Evolutionary conservation across 352 stramenopile genomes (phyloP).

Genomic region (Phytopythium kandeliae): DNA sequence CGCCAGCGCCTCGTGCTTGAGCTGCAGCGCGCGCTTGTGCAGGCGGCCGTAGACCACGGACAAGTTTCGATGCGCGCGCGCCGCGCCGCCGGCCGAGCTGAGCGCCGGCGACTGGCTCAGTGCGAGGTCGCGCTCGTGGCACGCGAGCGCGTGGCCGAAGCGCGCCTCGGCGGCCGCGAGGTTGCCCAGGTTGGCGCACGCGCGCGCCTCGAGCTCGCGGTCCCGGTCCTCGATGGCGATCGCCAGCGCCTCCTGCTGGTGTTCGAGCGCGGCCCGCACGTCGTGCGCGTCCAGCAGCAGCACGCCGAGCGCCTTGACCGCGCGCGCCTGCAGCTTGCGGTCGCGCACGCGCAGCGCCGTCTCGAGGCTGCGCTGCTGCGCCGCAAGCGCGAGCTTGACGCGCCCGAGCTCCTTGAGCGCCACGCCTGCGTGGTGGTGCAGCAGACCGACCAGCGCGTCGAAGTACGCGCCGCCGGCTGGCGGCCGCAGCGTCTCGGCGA

Average conservation of each 20-base stretch:
- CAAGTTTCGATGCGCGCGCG: constrained; percentile 65
- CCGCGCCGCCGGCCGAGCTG: constrained; percentile 44
- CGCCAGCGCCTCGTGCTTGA: constrained; percentile 33
- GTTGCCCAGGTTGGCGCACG: constrained; percentile 78
- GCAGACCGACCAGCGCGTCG: constrained; percentile 28
- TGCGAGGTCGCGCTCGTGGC: constrained; percentile 54
- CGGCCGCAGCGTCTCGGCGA: constrained; percentile 11
- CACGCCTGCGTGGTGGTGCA: constrained; percentile 66
- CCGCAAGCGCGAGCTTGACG: constrained; percentile 20
- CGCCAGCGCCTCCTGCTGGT: constrained; percentile 56
- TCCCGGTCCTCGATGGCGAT: constrained; percentile 43
- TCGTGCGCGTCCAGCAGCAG: constrained; percentile 46
- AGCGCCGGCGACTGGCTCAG: constrained; percentile 23
- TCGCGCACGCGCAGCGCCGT: constrained; percentile 34
- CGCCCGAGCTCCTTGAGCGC: constrained; percentile 53
- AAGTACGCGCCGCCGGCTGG: constrained; percentile 1
- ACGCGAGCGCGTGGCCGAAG: constrained; percentile 51
- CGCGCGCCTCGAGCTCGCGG: constrained; percentile 59
- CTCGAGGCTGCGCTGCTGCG: constrained; percentile 46
- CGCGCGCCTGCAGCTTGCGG: constrained; percentile 35
- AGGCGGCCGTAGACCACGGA: constrained; percentile 58
- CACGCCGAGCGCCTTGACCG: constrained; percentile 60
- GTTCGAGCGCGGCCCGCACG: constrained; percentile 33
- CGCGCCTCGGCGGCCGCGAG: constrained; percentile 45
- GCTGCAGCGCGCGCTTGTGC: constrained; percentile 28